These are phyloP conservation scores for Teunomyces gatunensis DNA, from an alignment of 805 yeast genomes.

Conservation along the genomic window DNA sequence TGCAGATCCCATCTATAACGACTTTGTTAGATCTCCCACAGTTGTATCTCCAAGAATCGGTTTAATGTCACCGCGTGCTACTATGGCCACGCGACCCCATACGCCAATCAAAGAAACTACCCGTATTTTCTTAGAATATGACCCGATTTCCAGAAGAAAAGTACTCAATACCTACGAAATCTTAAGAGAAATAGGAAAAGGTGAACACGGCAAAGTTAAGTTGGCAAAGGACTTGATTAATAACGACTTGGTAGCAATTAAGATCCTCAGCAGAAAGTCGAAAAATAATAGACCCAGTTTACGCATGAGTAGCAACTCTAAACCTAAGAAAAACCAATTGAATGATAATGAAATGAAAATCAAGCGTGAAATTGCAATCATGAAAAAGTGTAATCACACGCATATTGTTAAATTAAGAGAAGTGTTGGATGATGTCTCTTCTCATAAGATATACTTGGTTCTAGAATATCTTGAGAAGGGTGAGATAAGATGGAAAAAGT, in stretches of 20 bases:
- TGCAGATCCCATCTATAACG: slow-evolving; percentile 1
- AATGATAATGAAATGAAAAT: slow-evolving; percentile 34
- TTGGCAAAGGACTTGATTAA: slow-evolving; percentile 72
- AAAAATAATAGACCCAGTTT: slow-evolving; percentile 33
- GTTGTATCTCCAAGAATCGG: slow-evolving; percentile 1
- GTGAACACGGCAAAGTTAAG: slow-evolving; percentile 99
- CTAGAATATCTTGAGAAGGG: slow-evolving; percentile 89
- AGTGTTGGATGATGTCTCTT: slow-evolving; percentile 79
- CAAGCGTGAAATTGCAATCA: slow-evolving; percentile 44
- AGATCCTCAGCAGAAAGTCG: slow-evolving; percentile 75
- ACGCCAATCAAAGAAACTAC: slow-evolving; percentile 65
- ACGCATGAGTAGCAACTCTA: slow-evolving; percentile 22
- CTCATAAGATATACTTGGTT: slow-evolving; percentile 85
- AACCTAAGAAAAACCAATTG: slow-evolving; percentile 8
- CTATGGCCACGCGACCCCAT: not conserved
- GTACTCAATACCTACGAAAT: slow-evolving; percentile 89
- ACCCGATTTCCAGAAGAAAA: slow-evolving; percentile 79
- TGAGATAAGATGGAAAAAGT: slow-evolving; percentile 75
- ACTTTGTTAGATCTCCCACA: not conserved
- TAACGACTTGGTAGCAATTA: slow-evolving; percentile 80
- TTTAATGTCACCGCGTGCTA: not conserved
- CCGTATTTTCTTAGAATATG: slow-evolving; percentile 77
- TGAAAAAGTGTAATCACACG: slow-evolving; percentile 46
- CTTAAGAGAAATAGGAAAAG: slow-evolving; percentile 81
- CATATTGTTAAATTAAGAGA: slow-evolving; percentile 44